Conservation (phyloP, 108 stramenopile genomes). For the Aurantiochytrium sp. region DNA sequence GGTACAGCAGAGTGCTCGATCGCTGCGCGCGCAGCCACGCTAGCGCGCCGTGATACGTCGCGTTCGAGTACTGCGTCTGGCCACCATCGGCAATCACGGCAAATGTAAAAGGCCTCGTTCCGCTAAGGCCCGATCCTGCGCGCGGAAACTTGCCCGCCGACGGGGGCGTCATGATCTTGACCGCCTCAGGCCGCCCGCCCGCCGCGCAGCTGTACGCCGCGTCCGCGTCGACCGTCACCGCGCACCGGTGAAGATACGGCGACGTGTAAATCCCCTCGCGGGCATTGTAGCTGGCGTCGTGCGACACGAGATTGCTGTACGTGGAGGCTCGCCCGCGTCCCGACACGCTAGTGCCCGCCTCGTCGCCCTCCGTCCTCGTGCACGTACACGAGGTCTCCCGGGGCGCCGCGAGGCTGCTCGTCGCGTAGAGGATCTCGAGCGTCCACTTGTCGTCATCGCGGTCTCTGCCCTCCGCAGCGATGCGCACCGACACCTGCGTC, state of each 20-base stretch:
- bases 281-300: neutral
- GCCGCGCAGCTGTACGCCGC: neutral
- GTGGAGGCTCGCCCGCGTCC: neutral
- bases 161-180: neutral
- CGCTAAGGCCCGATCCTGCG: neutral
- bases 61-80: neutral
- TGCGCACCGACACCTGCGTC: neutral
- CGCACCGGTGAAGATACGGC: neutral
- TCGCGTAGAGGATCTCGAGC: neutral
- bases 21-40: neutral
- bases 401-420: neutral
- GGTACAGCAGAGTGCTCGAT: neutral
- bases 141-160: neutral
- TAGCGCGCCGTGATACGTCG: neutral
- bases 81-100: slow-evolving; percentile 22
- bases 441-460: neutral
- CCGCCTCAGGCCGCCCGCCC: neutral
- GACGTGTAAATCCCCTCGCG: neutral
- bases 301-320: neutral
- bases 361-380: neutral
- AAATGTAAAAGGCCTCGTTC: neutral
- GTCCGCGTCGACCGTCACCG: neutral
- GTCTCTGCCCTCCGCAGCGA: neutral
- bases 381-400: neutral
- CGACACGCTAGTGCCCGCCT: neutral